A percentile compares a stretch with the other conserved stretches of the same genome.
phyloP scores from a whole-genome alignment of 2,329 filamentous ascomycete species.

The Gnomoniopsis sp. region DNA sequence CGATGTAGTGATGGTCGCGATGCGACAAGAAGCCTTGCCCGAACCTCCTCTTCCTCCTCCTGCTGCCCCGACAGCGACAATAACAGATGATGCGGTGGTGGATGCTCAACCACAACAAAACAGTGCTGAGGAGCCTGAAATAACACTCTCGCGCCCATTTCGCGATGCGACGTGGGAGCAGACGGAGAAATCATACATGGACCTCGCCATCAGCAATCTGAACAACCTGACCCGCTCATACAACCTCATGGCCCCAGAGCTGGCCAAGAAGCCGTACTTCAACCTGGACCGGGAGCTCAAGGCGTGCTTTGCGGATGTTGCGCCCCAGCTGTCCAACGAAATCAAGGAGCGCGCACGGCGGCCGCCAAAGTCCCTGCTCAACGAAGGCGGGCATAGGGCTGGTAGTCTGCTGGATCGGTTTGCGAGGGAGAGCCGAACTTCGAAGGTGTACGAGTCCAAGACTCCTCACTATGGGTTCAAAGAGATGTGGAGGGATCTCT shows the following conservation, averaged over 20 bases:
- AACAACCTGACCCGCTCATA: conserved; percentile 82
- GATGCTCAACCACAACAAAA: background rate
- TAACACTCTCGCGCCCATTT: conserved; percentile 57
- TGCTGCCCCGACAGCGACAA: background rate
- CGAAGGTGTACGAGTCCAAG: conserved; percentile 69
- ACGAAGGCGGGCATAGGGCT: conserved; percentile 36
- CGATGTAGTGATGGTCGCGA: conserved; percentile 46
- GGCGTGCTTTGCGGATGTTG: conserved; percentile 81
- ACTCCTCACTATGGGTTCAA: conserved; percentile 78
- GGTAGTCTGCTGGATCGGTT: conserved; percentile 62
- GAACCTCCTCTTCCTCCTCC: conserved; percentile 16
- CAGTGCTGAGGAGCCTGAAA: conserved; percentile 19
- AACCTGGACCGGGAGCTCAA: conserved; percentile 77
- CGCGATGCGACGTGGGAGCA: conserved; percentile 75
- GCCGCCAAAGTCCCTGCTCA: conserved; percentile 37
- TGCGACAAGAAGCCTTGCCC: conserved; percentile 32
- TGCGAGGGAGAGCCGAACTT: conserved; percentile 43
- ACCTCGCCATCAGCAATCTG: conserved; percentile 70
- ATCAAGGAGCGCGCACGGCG: conserved; percentile 66
- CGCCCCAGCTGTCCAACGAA: conserved; percentile 67
- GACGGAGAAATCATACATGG: conserved; percentile 71
- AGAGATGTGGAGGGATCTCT: conserved; percentile 87
- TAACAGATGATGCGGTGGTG: conserved; percentile 4
- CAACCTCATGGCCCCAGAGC: conserved; percentile 88
- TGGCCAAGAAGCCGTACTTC: conserved; percentile 92